Base-by-base conservation (phyloP, 495 filamentous ascomycete genomes). In the Antarctomyces pellizariae region DNA sequence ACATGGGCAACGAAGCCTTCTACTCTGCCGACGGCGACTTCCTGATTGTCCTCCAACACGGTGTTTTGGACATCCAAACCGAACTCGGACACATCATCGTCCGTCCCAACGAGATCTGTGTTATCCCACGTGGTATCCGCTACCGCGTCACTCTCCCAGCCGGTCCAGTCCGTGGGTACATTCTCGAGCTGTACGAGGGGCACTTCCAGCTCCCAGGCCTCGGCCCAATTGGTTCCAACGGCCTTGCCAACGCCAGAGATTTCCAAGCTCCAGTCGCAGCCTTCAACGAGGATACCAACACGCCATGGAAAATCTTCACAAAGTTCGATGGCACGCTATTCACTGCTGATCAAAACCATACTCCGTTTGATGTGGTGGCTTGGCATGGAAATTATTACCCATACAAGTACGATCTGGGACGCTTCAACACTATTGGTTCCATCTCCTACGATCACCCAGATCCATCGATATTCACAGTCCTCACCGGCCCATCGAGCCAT, bases 1-100 rank as follows among this genome's bases (percentile, higher is more conserved):
- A 74, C 32, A 92, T 92, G 82, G 57, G 57, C 22, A 44, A 42
- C n/a, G 56, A 66, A 25, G 79, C 77, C 0, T 90, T 84, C 45
- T 90, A 84, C 49, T 79, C 71, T n/a, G 71, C 78, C 0, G 82
- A 92, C 40, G 82, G 82, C 0, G 82, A 92, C 47, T 67, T 89
- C 41, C 49, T 92, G 21, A 71, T 92, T 35, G 80, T 90, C 7
- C 60, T 67, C 0, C 79, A 90, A 44, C 70, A 83, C 37, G 82
- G 82, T 9, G 66, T 67, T 17, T 57, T 92, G 25, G 74, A 90
- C 39, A 77, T 92, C 29, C 71, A 74, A 38, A 83, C 82, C 0
- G 82, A 92, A 48, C 49, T 89, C 16, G 82, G 82, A 7, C 63
- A 64, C 34, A 50, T 92, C 11, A 52, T 86, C n/a, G 64, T 92